Evolutionary conservation across 768 basidiomycete genomes (phyloP), one percentile per base, ranked within the genome.

Genomic region (Ramaria sp.): DNA sequence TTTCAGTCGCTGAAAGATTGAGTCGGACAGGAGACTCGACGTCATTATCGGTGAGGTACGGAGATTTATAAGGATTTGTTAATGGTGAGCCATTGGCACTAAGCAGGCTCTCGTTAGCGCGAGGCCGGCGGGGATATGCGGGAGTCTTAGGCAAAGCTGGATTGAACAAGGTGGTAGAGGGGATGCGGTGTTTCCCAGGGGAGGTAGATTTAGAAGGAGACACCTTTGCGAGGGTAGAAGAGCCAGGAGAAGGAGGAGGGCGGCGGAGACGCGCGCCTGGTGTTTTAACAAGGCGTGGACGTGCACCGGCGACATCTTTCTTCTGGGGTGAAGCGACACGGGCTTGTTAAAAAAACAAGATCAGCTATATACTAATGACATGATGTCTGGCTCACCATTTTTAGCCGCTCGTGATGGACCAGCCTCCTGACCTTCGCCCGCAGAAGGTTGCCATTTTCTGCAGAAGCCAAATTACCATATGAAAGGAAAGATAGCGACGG

Each of bases 61-160:
- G 83, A 60, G 83, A 78, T 56, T 81, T 73, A 61, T 83, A 85
- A 0, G 88, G 87, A 63, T 89, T 89, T 16, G 82, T 79, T 16
- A 91, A 73, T 0, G 89, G 89, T 0, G 86, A 88, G 3, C 89
- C 89, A 57, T 92, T 91, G 18, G 85, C 67, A 61, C 87, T 87
- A 48, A 90, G 73, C 78, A 90, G 79, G 61, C 73, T 80, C 66
- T 92, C 89, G 61, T 88, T 79, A 59, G 74, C 78, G 39, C 84
- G 78, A 10, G 86, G 83, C 63, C 82, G 72, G 24, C 88, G 81
- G 45, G 83, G 70, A 60, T 70, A 84, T 56, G 65, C 70, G 44
- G 78, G 78, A 9, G 78, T 75, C 58, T 80, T 80, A 5, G 71
- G 71, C 36, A 92, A 71, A 5, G 73, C 66, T 0, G 88, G 89